Base-by-base conservation (phyloP, 2,329 filamentous ascomycete genomes). In the Penicillium sp. region DNA sequence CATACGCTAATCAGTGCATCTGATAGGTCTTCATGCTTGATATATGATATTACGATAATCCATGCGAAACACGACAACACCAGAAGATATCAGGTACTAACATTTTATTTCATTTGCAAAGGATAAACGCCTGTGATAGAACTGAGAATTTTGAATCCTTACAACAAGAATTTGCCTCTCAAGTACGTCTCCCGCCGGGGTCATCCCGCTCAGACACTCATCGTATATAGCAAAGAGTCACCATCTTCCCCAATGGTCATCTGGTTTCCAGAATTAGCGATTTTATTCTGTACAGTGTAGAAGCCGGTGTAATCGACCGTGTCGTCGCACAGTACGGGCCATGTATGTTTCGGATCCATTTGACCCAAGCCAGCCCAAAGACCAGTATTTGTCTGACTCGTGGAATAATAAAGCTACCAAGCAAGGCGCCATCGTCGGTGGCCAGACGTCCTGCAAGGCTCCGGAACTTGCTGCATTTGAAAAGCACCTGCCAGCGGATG, bases 211-310 rank as follows among this genome's bases (percentile, higher is more conserved):
- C 66, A 66, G 72, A 67, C 69, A 67, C 70, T 74, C 65, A 72
- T 73, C 63, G 69, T 71, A 73, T 79, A 79, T 87, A 93, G 93
- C 88, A 84, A 73, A 87, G 87, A 81, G 80, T 99, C 81, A 87
- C 90, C 76, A 95, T 99, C 70, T 87, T 93, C 74, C 88, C 86
- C 75, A 96, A 96, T 84, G 96, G 96, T 68, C 93, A 98, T 79
- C 84, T 93, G 75, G 95, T 99, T 68, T 97, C 95, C 68, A 88
- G 95, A 78, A 87, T 88, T 76, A 97, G 93, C 87, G 93, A 98
- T 83, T 98, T 93, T 77, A 96, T 97, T 79, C 92, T 99, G 74
- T 99, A 99, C 84, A 96, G 90, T 77, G 95, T 99, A 76, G 93
- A 98, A 78, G 95, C 95, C 60, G 91, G 92, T 68, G 85, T 88